Percentiles rank a stretch among this genome's conserved stretches.
Evolutionary conservation across 192 early-diverging fungal genomes (phyloP).

Genomic region (Backusella westeae): DNA sequence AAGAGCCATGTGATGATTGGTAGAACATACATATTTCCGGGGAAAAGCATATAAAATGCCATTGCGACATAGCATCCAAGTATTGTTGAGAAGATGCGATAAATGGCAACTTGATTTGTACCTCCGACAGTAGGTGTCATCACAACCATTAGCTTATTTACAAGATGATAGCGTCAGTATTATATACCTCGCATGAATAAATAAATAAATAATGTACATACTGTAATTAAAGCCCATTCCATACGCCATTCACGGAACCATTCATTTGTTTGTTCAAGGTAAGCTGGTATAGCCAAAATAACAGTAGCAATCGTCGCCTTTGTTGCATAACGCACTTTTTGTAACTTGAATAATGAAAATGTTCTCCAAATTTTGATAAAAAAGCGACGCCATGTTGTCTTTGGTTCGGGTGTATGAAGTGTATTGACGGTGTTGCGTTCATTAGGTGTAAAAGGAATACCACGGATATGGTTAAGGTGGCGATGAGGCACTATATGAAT

Average conservation of each 20-base stretch:
- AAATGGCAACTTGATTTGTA: conserved; percentile 65
- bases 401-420: conserved; percentile 62
- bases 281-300: conserved; percentile 61
- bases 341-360: conserved; percentile 59
- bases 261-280: conserved; percentile 51
- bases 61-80: conserved; percentile 66
- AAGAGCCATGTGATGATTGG: conserved; percentile 58
- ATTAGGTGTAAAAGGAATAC: conserved; percentile 29
- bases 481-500: neutral
- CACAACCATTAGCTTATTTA: conserved; percentile 57
- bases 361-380: conserved; percentile 61
- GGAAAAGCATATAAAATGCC: conserved; percentile 53
- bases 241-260: conserved; percentile 62
- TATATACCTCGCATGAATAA: neutral
- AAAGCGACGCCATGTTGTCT: conserved; percentile 45
- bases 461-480: neutral
- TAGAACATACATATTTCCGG: conserved; percentile 40
- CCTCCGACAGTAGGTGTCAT: conserved; percentile 89
- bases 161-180: neutral
- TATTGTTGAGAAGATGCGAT: conserved; percentile 72
- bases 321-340: conserved; percentile 71
- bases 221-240: conserved; percentile 79
- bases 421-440: conserved; percentile 40
- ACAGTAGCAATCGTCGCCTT: conserved; percentile 69
- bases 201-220: conserved; percentile 20